A percentile compares a stretch with the other conserved stretches of the same genome.
These are phyloP conservation scores for Talaromyces atroroseus DNA, from an alignment of 2,329 filamentous ascomycete species.

Conservation along the genomic window DNA sequence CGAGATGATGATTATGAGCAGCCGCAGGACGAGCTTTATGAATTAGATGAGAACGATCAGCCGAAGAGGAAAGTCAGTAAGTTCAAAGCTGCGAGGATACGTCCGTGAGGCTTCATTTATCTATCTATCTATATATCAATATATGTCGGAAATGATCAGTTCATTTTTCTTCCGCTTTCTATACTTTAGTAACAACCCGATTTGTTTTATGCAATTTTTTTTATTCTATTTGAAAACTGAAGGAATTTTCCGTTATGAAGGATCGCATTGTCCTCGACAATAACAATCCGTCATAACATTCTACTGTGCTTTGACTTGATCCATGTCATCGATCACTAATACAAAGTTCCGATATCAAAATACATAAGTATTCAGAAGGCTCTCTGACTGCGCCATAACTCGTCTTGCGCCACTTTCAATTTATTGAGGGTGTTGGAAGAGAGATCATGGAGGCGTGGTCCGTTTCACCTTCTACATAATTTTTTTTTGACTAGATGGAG, in stretches of 20 bases:
- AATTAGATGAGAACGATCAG: slow-evolving; percentile 33
- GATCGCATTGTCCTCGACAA: neutral
- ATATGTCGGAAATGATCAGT: neutral
- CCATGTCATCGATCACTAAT: slow-evolving; percentile 9
- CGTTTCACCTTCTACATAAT: slow-evolving; percentile 24
- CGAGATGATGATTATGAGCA: slow-evolving; percentile 67
- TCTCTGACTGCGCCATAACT: slow-evolving; percentile 15
- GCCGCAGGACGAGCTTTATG: slow-evolving; percentile 59
- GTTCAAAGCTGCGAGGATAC: slow-evolving; percentile 44
- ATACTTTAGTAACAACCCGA: no score
- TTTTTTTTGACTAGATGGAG: no score
- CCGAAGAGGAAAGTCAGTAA: slow-evolving; percentile 38
- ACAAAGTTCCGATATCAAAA: slow-evolving; percentile 14
- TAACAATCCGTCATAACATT: no score
- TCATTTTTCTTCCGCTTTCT: neutral
- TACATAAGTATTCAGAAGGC: slow-evolving; percentile 12
- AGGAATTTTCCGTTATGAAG: neutral
- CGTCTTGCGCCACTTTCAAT: neutral
- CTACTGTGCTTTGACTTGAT: neutral
- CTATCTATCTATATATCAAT: neutral
- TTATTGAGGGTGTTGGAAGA: neutral
- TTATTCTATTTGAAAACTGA: neutral
- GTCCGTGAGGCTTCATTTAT: slow-evolving; percentile 16
- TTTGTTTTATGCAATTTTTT: no score
- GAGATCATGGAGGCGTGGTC: slow-evolving; percentile 16